Evolutionary conservation across 176 grass and related monocot genomes (phyloP), one percentile per base, ranked within the genome.

Genomic region (Lolium perenne): DNA sequence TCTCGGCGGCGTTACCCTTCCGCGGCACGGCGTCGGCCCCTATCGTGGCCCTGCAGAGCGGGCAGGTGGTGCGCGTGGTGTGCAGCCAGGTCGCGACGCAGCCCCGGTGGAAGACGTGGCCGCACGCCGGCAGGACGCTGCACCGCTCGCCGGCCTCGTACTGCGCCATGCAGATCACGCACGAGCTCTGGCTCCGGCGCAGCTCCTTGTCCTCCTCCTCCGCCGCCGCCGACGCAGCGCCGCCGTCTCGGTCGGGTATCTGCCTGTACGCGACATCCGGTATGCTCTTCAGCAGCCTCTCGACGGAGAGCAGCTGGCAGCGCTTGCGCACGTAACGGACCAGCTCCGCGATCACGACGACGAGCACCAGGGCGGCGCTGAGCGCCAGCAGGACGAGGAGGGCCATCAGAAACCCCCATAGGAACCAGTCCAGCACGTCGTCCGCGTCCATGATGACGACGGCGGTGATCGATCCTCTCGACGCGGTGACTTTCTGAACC

Each of bases 81-180:
- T 59, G 56, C 26, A 87, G 69, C 85, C 85, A 87, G 3, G 14
- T 20, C 0, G 53, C 78, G 14, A 64, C 45, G 78, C 85, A 81
- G 3, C 46, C 68, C 78, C 62, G 65, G 85, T 87, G 85, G 46
- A 87, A 75, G 9, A 80, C 12, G 69, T 81, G 78, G 14, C 32
- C 32, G 69, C 85, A 87, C 6, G 26, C 56, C 3, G 85, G 69
- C 20, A 87, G 46, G 8, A 87, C 29, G 57, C 57, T 64, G 68
- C 77, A 81, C n/a, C 60, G 41, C 46, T 87, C 85, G 68, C 78
- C 68, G 29, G 25, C 56, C 68, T 74, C 57, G 65, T 86, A 86
- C 16, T 26, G 51, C 23, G 51, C 18, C 53, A 60, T 6, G 76
- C 76, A 86, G 2, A 80, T 72, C 23, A 60, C 65, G 66, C 77